A percentile compares a stretch with the other conserved stretches of the same genome.
Conservation (phyloP, 2,329 filamentous ascomycete species). For the Trichothecium roseum region DNA sequence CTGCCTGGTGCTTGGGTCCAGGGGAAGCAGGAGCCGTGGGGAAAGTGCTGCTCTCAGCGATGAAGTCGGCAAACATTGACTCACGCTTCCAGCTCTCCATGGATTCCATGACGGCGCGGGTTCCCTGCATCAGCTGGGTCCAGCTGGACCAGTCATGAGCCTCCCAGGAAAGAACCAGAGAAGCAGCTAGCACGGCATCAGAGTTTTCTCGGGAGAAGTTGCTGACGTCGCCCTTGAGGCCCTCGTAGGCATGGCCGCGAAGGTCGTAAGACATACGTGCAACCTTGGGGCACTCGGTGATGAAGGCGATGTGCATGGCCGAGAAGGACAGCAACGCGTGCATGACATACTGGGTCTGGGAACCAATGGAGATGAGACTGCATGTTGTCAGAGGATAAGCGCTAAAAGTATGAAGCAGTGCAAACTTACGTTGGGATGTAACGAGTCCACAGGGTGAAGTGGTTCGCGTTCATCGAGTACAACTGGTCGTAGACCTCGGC, state of each 20-base stretch:
- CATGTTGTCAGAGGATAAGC: conserved; percentile 1
- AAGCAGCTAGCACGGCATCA: conserved; percentile 85
- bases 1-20: conserved; percentile 48
- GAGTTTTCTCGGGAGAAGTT: conserved; percentile 78
- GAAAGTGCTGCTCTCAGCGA: conserved; percentile 67
- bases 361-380: conserved; percentile 59
- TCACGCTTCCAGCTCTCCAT: conserved; percentile 91
- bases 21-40: conserved; percentile 56
- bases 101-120: conserved; percentile 77
- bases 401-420: neutral
- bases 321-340: conserved; percentile 85
- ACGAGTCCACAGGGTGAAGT: conserved; percentile 85
- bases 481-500: conserved; percentile 78
- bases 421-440: conserved; percentile 77
- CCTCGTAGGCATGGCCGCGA: conserved; percentile 74
- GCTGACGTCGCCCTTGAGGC: conserved; percentile 77
- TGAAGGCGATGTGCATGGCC: conserved; percentile 86
- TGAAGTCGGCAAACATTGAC: conserved; percentile 75
- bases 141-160: conserved; percentile 92
- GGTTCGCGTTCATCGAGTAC: conserved; percentile 63
- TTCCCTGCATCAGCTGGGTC: conserved; percentile 87
- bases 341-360: conserved; percentile 83
- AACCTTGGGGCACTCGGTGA: conserved; percentile 76
- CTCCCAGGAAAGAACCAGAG: conserved; percentile 90
- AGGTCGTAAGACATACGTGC: conserved; percentile 86